Evolutionary conservation across 2,329 filamentous ascomycete species (phyloP).

Genomic region (Emergomyces orientalis): DNA sequence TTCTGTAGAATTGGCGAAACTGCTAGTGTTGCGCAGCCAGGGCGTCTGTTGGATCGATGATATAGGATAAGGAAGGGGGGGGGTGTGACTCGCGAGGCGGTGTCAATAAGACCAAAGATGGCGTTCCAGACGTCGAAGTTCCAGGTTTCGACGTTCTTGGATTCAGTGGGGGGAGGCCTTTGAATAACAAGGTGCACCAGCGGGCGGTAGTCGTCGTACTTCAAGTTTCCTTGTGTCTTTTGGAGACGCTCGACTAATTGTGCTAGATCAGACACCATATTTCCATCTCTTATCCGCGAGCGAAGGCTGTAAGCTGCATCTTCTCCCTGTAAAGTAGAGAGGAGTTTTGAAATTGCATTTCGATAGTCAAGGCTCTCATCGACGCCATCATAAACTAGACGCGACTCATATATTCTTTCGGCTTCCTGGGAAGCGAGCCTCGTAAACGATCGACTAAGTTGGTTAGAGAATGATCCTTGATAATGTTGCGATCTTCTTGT

Average conservation of each 20-base stretch:
- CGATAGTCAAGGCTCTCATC: too few relatives aligned
- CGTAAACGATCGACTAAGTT: too few relatives aligned
- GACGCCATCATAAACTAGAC: too few relatives aligned
- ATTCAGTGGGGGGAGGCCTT: not conserved
- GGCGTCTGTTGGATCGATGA: conserved; percentile 12
- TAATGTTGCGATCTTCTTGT: too few relatives aligned
- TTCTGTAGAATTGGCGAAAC: conserved; percentile 17
- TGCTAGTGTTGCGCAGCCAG: conserved; percentile 16
- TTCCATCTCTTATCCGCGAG: too few relatives aligned
- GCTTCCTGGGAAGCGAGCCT: too few relatives aligned
- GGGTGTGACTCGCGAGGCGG: not conserved
- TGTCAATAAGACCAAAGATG: conserved; percentile 7
- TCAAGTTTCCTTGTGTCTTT: conserved; percentile 6
- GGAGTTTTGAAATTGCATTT: too few relatives aligned
- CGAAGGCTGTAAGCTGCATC: too few relatives aligned
- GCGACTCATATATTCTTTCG: too few relatives aligned
- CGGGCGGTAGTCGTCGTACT: conserved; percentile 5
- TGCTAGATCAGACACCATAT: too few relatives aligned
- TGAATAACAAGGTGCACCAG: conserved; percentile 11
- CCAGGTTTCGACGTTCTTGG: not conserved
- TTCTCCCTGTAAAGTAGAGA: too few relatives aligned
- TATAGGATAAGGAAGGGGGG: not conserved
- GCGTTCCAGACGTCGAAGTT: conserved; percentile 9
- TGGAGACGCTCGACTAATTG: conserved; percentile 3
- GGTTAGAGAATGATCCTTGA: too few relatives aligned